Conservation (phyloP, 305 asterid genomes). For the Rubia occidens region DNA sequence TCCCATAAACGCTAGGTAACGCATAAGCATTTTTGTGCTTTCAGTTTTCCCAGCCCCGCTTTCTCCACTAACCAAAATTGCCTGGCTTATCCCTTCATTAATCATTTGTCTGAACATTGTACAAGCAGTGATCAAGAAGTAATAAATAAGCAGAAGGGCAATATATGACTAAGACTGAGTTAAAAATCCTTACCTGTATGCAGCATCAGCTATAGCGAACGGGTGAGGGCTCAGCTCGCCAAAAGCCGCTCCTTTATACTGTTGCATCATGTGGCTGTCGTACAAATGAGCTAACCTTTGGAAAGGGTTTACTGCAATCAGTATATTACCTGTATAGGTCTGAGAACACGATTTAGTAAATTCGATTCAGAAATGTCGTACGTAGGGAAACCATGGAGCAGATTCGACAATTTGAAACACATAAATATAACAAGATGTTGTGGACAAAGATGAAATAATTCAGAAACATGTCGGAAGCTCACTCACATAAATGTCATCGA, state of each 20-base stretch:
- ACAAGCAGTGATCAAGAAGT: conserved; percentile 15
- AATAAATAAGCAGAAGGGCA: conserved; percentile 9
- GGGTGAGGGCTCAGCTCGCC: conserved; percentile 80
- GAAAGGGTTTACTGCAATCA: conserved; percentile 84
- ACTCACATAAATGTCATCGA: conserved; percentile 67
- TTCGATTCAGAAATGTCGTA: neutral
- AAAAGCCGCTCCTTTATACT: conserved; percentile 55
- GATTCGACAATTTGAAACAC: neutral
- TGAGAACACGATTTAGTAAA: conserved; percentile 21
- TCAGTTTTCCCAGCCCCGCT: conserved; percentile 93
- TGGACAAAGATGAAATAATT: neutral
- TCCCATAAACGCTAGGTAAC: conserved; percentile 74
- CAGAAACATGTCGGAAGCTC: conserved; percentile 4
- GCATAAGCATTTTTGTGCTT: conserved; percentile 79
- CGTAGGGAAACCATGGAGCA: neutral
- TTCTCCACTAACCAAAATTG: conserved; percentile 86
- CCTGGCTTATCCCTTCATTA: conserved; percentile 55
- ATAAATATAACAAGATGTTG: neutral
- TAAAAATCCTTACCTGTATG: conserved; percentile 48
- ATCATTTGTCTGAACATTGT: conserved; percentile 58
- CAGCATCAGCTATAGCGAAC: conserved; percentile 63
- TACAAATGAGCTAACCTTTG: conserved; percentile 61
- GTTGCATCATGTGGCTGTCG: conserved; percentile 51
- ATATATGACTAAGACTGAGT: conserved; percentile 15
- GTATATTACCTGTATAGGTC: conserved; percentile 76